These are phyloP conservation scores for Boletellus ananas DNA, from an alignment of 768 basidiomycete genomes.

Conservation along the genomic window DNA sequence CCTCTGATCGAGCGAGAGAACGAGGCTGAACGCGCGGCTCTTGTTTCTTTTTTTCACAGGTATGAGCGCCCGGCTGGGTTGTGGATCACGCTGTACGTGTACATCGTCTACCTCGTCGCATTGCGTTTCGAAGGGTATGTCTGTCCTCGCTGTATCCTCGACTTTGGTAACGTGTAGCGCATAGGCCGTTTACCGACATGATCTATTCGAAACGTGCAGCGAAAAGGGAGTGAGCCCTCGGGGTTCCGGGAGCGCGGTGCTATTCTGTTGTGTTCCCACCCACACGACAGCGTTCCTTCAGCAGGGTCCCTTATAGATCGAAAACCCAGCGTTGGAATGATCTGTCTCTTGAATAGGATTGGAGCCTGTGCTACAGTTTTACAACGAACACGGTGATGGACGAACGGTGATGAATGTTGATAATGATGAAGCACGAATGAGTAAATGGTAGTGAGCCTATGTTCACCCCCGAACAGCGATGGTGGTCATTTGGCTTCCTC, in stretches of 20 bases:
- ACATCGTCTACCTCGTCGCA: conserved; percentile 79
- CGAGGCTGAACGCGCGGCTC: not conserved
- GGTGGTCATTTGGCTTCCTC: not conserved
- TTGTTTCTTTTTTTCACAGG: conserved; percentile 38
- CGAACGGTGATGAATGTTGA: too few species aligned
- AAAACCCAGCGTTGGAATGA: not conserved
- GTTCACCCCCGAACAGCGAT: too few species aligned
- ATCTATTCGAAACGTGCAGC: conserved; percentile 59
- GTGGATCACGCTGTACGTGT: conserved; percentile 75
- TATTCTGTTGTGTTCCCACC: too few species aligned
- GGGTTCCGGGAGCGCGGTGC: not conserved
- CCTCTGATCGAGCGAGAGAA: too few species aligned
- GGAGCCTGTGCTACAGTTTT: too few species aligned
- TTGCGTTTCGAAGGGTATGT: conserved; percentile 87
- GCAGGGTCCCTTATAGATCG: not conserved
- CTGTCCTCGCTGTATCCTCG: not conserved
- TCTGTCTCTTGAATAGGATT: too few species aligned
- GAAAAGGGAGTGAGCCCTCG: conserved; percentile 19
- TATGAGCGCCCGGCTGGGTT: conserved; percentile 84
- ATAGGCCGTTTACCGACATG: conserved; percentile 76
- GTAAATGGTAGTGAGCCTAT: too few species aligned
- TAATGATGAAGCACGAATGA: too few species aligned
- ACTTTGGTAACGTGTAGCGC: not conserved
- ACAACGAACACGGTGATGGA: too few species aligned
- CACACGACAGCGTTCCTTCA: too few species aligned